These are phyloP conservation scores for Ogataea polymorpha DNA, from an alignment of 805 yeast genomes.

Conservation along the genomic window DNA sequence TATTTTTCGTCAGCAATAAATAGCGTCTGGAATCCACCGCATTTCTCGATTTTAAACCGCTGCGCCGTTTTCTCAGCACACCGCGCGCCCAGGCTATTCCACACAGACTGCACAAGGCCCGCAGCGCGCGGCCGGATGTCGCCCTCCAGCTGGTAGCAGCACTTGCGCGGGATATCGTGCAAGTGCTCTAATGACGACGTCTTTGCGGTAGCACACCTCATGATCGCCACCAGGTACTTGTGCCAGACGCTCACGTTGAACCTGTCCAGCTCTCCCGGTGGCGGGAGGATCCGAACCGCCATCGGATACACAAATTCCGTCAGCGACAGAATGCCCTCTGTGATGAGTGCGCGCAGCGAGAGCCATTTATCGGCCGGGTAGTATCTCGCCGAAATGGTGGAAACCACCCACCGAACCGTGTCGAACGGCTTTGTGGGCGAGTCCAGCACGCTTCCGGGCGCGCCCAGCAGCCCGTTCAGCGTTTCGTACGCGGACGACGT, in stretches of 20 bases:
- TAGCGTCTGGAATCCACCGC: slow-evolving; percentile 71
- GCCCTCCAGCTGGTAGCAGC: slow-evolving; percentile 60
- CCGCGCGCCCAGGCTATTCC: slow-evolving; percentile 68
- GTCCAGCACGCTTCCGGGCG: slow-evolving; percentile 5
- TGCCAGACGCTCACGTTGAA: slow-evolving; percentile 70
- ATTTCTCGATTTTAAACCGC: slow-evolving; percentile 57
- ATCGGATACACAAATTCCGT: slow-evolving; percentile 52
- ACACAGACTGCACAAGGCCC: slow-evolving; percentile 50
- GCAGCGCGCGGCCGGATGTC: slow-evolving; percentile 62
- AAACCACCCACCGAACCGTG: slow-evolving; percentile 37
- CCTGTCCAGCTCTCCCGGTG: slow-evolving; percentile 43
- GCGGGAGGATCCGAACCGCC: slow-evolving; percentile 50
- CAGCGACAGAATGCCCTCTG: slow-evolving; percentile 53
- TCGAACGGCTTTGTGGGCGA: slow-evolving; percentile 9
- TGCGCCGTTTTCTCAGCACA: slow-evolving; percentile 44
- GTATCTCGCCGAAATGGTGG: slow-evolving; percentile 50
- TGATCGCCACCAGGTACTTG: slow-evolving; percentile 53
- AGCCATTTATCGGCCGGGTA: slow-evolving; percentile 75
- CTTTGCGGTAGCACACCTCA: slow-evolving; percentile 60
- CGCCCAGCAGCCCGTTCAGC: slow-evolving; percentile 14
- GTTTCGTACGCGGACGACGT: slow-evolving; percentile 9
- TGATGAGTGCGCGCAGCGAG: slow-evolving; percentile 56
- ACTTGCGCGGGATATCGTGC: slow-evolving; percentile 69
- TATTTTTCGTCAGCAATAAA: slow-evolving; percentile 54
- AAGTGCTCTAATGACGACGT: slow-evolving; percentile 69